phyloP scores from a whole-genome alignment of 2,329 filamentous ascomycete genomes.

The Aspergillus sojae region DNA sequence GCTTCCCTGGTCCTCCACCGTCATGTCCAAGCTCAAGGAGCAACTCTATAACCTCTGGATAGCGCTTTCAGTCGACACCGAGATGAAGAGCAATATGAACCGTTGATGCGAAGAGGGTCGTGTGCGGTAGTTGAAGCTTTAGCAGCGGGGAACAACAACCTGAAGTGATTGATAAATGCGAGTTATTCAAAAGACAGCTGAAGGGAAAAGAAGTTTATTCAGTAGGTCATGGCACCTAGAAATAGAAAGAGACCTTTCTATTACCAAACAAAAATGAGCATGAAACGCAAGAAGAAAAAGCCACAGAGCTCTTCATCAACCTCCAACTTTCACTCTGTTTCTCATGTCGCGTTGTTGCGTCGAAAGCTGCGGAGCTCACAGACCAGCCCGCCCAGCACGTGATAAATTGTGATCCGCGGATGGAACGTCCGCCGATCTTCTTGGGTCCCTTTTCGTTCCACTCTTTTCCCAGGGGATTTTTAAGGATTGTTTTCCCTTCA shows the following conservation, averaged over 20 bases:
- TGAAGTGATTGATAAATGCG: neutral
- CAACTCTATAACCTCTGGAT: conserved; percentile 7
- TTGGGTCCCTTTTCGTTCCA: conserved; percentile 8
- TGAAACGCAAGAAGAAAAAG: neutral
- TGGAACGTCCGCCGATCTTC: conserved; percentile 11
- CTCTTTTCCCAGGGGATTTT: conserved; percentile 3
- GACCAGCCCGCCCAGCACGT: conserved; percentile 14
- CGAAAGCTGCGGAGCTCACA: conserved; percentile 21
- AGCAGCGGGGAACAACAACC: conserved; percentile 3
- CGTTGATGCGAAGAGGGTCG: neutral
- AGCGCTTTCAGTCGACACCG: neutral
- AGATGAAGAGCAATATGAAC: neutral
- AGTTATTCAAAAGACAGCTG: neutral
- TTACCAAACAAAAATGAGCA: neutral
- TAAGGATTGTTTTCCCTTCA: neutral
- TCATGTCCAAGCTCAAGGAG: conserved; percentile 40
- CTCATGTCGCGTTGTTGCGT: conserved; percentile 18
- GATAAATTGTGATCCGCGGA: conserved; percentile 10
- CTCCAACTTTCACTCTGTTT: neutral
- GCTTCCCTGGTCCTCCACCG: conserved; percentile 38
- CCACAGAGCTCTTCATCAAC: neutral
- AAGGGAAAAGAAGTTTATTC: neutral
- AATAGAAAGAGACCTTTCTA: neutral
- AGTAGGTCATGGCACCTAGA: neutral
- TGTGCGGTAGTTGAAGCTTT: conserved; percentile 1